A percentile compares a stretch with the other conserved stretches of the same genome.
Evolutionary conservation across 305 asterid species (phyloP).

Genomic region (Fraxinus nigra): DNA sequence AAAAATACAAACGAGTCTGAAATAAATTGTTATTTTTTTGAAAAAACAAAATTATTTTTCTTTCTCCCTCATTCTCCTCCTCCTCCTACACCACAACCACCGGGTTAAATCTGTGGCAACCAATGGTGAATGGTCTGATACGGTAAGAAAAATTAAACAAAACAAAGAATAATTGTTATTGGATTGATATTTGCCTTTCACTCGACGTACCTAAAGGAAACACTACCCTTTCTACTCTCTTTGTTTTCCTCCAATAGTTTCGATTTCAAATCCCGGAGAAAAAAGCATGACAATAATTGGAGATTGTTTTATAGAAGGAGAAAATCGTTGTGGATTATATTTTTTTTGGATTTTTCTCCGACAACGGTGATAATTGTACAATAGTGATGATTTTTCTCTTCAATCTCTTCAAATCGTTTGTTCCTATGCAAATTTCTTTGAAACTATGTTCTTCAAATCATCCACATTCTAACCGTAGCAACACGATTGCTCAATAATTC

Average conservation of each 20-base stretch:
- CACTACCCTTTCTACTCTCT: conserved; percentile 63
- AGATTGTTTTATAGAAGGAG: conserved; percentile 21
- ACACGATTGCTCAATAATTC: too few relatives aligned
- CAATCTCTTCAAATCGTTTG: too few relatives aligned
- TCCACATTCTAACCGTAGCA: too few relatives aligned
- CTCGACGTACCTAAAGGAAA: conserved; percentile 68
- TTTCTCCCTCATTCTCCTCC: too few relatives aligned
- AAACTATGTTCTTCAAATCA: background rate
- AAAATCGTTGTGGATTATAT: conserved; percentile 74
- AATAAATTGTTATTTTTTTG: too few relatives aligned
- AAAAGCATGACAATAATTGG: conserved; percentile 20
- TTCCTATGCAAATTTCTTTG: too few relatives aligned
- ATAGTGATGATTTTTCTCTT: too few relatives aligned
- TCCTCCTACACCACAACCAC: too few relatives aligned
- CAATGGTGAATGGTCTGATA: background rate
- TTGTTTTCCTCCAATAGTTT: conserved; percentile 28
- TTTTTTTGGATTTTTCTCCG: conserved; percentile 65
- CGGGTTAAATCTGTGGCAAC: too few relatives aligned
- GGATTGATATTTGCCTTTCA: conserved; percentile 24
- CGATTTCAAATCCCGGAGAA: conserved; percentile 35
- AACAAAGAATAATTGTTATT: conserved; percentile 40
- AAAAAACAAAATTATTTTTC: too few relatives aligned
- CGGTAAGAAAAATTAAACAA: conserved; percentile 28
- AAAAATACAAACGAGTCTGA: too few relatives aligned
- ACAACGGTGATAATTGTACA: conserved; percentile 65